Base-by-base conservation (phyloP, 768 basidiomycete species). In the Leucocoprinus birnbaumii region DNA sequence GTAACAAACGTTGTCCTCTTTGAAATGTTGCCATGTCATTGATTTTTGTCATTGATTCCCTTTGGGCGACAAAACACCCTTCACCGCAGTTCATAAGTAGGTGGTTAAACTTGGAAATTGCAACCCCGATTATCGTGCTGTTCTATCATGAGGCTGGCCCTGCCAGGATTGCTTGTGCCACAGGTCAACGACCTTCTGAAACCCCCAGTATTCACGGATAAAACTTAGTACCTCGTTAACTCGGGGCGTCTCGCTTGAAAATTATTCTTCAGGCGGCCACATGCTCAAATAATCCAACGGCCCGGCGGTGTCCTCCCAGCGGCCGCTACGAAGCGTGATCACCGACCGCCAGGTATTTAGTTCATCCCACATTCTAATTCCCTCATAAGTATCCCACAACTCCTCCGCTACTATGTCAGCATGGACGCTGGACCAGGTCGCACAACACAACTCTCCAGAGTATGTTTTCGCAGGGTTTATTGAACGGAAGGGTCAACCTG, bases 351-450 rank as follows among this genome's bases (percentile, higher is more conserved):
- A 34, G 21, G 21, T 48, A 40, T 54, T 38, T 49, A 48, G 16
- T 50, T 48, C 38, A 44, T 52, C 31, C 51, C 21, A 27, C 25
- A 8, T 8, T 21, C 40, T 21, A n/a, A 11, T 51, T 31, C 50
- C n/a, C n/a, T n/a, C n/a, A n/a, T n/a, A n/a, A n/a, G n/a, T 31
- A 18, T 21, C 42, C 37, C 26, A 48, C 46, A 55, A 47, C 56
- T 40, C 54, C 63, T 65, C 63, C 59, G 64, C 41, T 27, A 48
- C 61, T 41, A 77, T 80, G 68, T 68, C 75, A 55, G 69, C 73
- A 37, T 76, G 70, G 72, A 69, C 76, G 14, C 78, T 87, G 43
- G 66, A 80, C 24, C 78, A 89, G 65, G 78, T 90, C 19, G 76
- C 83, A 24, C 64, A 78, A 48, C 87, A 90, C 67, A 83, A 80